Base-by-base conservation (phyloP, 345 rosid species). In the Cardamine occulta region DNA sequence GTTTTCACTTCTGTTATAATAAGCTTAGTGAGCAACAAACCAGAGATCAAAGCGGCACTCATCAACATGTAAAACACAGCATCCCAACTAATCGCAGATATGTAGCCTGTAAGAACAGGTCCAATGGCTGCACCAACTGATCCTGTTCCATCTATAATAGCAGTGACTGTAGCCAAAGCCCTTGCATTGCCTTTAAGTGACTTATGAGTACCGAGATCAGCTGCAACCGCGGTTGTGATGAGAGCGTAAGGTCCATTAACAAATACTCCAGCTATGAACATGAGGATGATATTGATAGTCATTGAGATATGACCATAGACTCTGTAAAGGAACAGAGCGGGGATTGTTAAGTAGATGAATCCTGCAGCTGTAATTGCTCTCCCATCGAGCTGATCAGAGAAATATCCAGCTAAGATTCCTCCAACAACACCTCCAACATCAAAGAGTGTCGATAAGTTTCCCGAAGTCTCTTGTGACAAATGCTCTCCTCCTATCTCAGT, bases 161-260 rank as follows among this genome's bases (percentile, higher is more conserved):
- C 97, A 0, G 97, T 88, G 4, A 93, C 97, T 0, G 98, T 93
- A 7, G 98, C 98, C 82, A 93, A 74, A 23, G 98, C 98, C 70
- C 92, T 76, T 4, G 97, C 89, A 82, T 87, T 91, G 21, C 97
- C 97, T 59, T 79, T 84, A 56, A 93, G 71, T 7, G 97, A 91
- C 57, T 91, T 88, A 85, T 91, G 97, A 7, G 98, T 93, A 70
- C 98, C 98, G 8, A 93, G 73, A 58, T 93, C 98, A 10, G 98
- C 88, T 0, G 98, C 93, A 63, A 93, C 98, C 6, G 98, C 98
- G 3, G 98, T 91, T 44, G 98, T 91, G 81, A 93, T 93, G 28
- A 93, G 86, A 47, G 98, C 96, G 56, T 87, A 93, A 13, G 98
- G 98, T 1, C 94, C 98, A n/a, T 93, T 93, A 63, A 93, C 98